phyloP scores from a whole-genome alignment of 1,284 basidiomycete genomes.

The Ustilago esculenta region DNA sequence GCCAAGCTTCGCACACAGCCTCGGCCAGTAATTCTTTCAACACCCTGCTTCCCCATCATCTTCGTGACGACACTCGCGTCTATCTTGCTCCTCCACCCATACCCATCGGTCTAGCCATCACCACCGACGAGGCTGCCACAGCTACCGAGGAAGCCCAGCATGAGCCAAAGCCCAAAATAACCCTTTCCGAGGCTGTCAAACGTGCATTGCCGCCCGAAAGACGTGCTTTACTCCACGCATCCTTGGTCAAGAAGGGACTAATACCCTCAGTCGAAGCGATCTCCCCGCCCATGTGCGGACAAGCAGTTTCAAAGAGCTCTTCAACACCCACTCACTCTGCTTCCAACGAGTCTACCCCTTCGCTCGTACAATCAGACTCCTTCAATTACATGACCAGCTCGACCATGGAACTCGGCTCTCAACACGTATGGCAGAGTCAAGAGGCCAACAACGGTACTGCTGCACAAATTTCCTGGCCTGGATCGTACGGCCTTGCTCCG shows the following conservation, averaged over 20 bases:
- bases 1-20: background rate
- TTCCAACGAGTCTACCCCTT: background rate
- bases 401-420: background rate
- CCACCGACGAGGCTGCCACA: constrained; percentile 5
- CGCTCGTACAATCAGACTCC: background rate
- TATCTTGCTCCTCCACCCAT: constrained; percentile 29
- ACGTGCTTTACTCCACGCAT: constrained; percentile 24
- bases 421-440: background rate
- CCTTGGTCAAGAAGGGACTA: constrained; percentile 12
- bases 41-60: constrained; percentile 27
- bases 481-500: background rate
- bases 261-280: background rate
- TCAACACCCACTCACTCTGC: background rate
- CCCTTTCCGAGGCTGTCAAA: constrained; percentile 26
- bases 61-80: constrained; percentile 9
- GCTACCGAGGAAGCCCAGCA: background rate
- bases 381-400: background rate
- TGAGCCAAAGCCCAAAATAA: constrained; percentile 1
- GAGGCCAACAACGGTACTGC: background rate
- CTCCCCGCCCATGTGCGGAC: background rate
- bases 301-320: background rate
- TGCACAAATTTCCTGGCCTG: background rate
- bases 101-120: constrained; percentile 34
- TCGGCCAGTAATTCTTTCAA: constrained; percentile 6
- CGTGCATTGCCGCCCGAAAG: constrained; percentile 31